Evolutionary conservation across 2,329 filamentous ascomycete species (phyloP), one percentile per base, ranked within the genome.

Genomic region (Aspergillus clavatus): DNA sequence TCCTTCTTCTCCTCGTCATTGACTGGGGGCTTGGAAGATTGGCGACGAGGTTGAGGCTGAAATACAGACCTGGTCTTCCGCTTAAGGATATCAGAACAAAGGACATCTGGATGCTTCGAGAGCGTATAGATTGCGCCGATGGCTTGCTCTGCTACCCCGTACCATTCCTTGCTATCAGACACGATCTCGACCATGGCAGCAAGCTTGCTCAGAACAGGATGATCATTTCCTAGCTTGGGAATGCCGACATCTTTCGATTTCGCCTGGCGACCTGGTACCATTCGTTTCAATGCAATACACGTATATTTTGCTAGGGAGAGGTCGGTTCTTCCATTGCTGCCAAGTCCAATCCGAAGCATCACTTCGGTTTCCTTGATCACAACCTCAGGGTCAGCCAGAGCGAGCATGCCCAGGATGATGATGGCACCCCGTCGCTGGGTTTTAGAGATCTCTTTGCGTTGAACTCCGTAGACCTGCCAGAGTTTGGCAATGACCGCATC

Each of bases 401-500:
- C 90, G 42, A 98, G 78, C 94, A 98, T 98, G 12, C 94, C 91
- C 2, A 98, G 76, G 5, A 97, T 87, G 53, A 98, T 97, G 63
- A 98, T 97, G 40, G 93, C 84, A 21, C 93, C 93, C 35, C 93
- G 81, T 51, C 93, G 81, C 67, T 97, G 93, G 2, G 83, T 91
- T 58, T 83, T 86, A 0, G 93, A 97, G 36, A 96, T 96, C 46
- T 96, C 90, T 50, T 87, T 84, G 71, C 85, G 93, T 62, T 95
- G 90, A 36, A 96, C 85, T 29, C 91, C 89, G 61, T 98, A 98
- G 3, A 98, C 90, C 61, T 95, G 89, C 93, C 94, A 98, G 5
- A 98, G 75, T 72, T 97, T 98, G 42, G 86, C 79, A 39, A 97
- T 79, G 40, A 98, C 91, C 1, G 86, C 74, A 16, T 94, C 89